These are phyloP conservation scores for Baorangia bicolor DNA, from an alignment of 768 basidiomycete species.

Conservation along the genomic window DNA sequence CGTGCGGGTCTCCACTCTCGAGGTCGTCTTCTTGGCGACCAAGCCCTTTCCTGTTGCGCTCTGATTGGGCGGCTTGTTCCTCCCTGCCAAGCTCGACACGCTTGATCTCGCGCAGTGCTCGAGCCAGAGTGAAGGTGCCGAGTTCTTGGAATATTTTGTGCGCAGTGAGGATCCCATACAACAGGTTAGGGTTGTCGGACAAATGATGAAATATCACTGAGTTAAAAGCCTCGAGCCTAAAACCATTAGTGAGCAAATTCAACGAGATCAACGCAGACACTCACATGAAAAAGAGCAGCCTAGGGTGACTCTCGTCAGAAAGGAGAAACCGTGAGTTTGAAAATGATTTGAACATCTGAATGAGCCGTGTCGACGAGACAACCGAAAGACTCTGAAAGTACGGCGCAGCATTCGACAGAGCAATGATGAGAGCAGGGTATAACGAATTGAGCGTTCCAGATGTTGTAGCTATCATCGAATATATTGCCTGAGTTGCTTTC, in stretches of 20 bases:
- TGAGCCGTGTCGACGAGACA: conserved; percentile 75
- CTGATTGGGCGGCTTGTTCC: conserved; percentile 48
- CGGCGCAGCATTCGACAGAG: conserved; percentile 85
- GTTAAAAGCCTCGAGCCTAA: conserved; percentile 90
- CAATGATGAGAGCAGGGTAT: conserved; percentile 91
- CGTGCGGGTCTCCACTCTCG: conserved; percentile 30
- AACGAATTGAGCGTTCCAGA: conserved; percentile 77
- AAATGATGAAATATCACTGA: conserved; percentile 76
- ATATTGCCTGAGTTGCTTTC: conserved; percentile 61
- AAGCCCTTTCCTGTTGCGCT: conserved; percentile 22
- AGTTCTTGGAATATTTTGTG: conserved; percentile 87
- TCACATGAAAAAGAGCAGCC: conserved; percentile 89
- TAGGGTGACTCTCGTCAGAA: conserved; percentile 92
- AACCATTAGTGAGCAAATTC: neutral
- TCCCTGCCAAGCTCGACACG: conserved; percentile 71
- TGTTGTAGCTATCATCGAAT: conserved; percentile 86
- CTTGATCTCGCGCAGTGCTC: conserved; percentile 83
- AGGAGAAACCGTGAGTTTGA: conserved; percentile 86
- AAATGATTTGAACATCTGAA: conserved; percentile 91
- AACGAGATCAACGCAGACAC: conserved; percentile 20
- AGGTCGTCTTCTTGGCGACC: conserved; percentile 21
- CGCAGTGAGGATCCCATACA: conserved; percentile 82
- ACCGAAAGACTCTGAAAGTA: conserved; percentile 80
- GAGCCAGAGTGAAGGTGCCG: conserved; percentile 85
- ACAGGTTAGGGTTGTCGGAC: conserved; percentile 80